Conservation (phyloP, 2,329 filamentous ascomycete species). For the Ophioceras dolichostomum region DNA sequence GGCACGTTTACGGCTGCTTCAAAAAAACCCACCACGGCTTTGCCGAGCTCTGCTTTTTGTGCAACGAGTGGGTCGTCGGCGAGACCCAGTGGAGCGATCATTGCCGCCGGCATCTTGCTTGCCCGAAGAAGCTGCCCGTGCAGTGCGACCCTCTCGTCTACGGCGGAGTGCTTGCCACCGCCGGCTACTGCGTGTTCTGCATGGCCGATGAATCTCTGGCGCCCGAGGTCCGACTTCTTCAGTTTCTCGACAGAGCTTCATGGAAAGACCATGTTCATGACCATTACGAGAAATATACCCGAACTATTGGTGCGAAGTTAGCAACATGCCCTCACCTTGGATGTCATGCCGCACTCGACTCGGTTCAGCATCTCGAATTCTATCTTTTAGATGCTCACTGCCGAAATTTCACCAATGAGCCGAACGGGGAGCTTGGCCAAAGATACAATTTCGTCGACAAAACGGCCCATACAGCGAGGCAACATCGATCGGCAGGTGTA, state of each 20-base stretch:
- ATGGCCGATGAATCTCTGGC: not conserved
- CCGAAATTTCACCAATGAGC: constrained; percentile 2
- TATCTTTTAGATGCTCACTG: constrained; percentile 3
- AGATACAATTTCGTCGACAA: not conserved
- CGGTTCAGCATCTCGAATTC: constrained; percentile 2
- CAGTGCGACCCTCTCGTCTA: not conserved
- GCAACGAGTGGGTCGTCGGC: not conserved
- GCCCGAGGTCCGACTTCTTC: not conserved
- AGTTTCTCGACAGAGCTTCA: constrained; percentile 2
- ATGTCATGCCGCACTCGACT: constrained; percentile 1
- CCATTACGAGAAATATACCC: not conserved
- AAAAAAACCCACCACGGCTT: not conserved
- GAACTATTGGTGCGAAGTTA: not conserved
- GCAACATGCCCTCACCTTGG: constrained; percentile 1
- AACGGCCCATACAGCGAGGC: not conserved
- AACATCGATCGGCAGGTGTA: not conserved
- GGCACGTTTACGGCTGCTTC: not conserved
- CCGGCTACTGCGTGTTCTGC: no score
- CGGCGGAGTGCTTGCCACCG: no score
- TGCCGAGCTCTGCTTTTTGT: constrained; percentile 1
- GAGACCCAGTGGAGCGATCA: not conserved
- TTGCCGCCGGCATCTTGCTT: not conserved
- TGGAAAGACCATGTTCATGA: constrained; percentile 1
- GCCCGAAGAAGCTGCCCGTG: not conserved
- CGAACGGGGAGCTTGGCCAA: not conserved